Evolutionary conservation across 2,329 filamentous ascomycete species (phyloP).

Genomic region (Lachnellula suecica): DNA sequence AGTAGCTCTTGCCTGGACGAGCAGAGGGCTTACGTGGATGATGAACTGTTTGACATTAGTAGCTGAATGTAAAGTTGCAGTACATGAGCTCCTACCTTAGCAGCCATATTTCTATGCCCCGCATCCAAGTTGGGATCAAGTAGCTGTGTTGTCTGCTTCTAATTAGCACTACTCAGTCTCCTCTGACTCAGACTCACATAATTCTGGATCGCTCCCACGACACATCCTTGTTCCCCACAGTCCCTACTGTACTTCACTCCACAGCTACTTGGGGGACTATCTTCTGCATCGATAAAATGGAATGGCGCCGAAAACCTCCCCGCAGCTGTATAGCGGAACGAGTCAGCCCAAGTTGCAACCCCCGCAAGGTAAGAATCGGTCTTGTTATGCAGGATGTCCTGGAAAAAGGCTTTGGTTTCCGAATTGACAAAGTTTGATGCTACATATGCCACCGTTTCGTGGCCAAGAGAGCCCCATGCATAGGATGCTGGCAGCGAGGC

Average conservation of each 20-base stretch:
- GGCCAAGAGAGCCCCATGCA: conserved; percentile 49
- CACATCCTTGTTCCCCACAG: conserved; percentile 61
- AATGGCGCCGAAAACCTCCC: conserved; percentile 61
- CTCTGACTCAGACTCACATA: conserved; percentile 24
- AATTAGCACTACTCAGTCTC: conserved; percentile 53
- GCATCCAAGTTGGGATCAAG: conserved; percentile 35
- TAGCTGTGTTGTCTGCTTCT: conserved; percentile 27
- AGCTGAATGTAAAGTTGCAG: background rate
- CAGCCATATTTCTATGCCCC: conserved; percentile 54
- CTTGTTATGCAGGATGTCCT: conserved; percentile 54
- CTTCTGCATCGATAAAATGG: conserved; percentile 70
- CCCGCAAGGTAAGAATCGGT: conserved; percentile 59
- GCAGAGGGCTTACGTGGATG: conserved; percentile 29
- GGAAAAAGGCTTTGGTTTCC: conserved; percentile 55
- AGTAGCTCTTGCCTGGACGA: background rate
- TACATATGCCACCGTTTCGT: conserved; percentile 64
- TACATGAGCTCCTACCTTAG: conserved; percentile 50
- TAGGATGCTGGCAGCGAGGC: conserved; percentile 7
- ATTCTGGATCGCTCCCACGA: conserved; percentile 46
- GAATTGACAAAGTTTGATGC: conserved; percentile 59
- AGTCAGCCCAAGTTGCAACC: conserved; percentile 68
- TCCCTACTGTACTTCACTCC: conserved; percentile 58
- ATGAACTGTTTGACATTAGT: conserved; percentile 27
- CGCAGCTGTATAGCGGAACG: conserved; percentile 59
- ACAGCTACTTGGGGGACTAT: conserved; percentile 57